Conservation (phyloP, 352 stramenopile species). For the Phytophthora crassamura region DNA sequence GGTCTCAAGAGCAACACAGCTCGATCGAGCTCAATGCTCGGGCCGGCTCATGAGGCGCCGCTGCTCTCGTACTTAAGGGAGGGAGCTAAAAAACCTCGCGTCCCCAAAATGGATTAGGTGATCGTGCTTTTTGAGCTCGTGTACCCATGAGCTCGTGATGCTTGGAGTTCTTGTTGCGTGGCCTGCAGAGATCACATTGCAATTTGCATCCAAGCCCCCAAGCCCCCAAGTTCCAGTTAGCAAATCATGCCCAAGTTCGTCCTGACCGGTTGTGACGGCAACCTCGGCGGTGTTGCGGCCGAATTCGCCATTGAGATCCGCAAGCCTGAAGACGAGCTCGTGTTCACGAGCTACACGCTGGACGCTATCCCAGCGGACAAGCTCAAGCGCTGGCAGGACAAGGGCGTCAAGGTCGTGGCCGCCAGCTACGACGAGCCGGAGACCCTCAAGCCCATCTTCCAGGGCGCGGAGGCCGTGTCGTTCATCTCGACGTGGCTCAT, state of each 20-base stretch:
- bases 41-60: no score
- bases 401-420: conserved; percentile 28
- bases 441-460: conserved; percentile 31
- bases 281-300: conserved; percentile 27
- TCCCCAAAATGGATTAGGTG: no score
- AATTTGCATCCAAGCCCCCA: conserved; percentile 13
- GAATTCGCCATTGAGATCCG: conserved; percentile 35
- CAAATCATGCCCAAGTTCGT: conserved; percentile 33
- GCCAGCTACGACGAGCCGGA: conserved; percentile 33
- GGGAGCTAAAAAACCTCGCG: no score
- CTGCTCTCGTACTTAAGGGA: no score
- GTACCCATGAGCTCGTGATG: no score
- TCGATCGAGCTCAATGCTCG: no score
- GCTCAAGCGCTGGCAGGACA: conserved; percentile 24
- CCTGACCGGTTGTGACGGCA: conserved; percentile 32
- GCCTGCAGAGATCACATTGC: not conserved
- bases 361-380: conserved; percentile 28
- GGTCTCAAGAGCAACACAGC: no score
- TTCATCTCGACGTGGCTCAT: conserved; percentile 40
- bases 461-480: conserved; percentile 25
- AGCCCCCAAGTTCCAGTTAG: no score
- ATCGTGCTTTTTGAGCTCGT: no score
- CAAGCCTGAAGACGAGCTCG: conserved; percentile 36
- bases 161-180: no score
- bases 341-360: conserved; percentile 35